Conservation (phyloP, 192 early-diverging fungal species). For the Allomyces javanicus region DNA sequence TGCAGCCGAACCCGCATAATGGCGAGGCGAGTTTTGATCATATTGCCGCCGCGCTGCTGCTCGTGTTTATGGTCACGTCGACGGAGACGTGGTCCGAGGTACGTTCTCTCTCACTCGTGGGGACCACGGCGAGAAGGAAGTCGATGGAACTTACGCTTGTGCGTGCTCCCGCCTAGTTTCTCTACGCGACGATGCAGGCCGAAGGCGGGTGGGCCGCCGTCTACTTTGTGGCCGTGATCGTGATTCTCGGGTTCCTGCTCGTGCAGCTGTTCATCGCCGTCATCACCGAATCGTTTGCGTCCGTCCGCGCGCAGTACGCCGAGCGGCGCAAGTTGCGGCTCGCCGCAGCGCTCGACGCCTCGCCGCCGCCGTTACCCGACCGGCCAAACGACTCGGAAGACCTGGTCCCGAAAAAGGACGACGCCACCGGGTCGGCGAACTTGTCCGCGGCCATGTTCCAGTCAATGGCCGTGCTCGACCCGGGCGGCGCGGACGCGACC, state of each 20-base stretch:
- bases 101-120: not conserved
- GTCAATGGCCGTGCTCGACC: no score
- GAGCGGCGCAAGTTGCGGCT: not conserved
- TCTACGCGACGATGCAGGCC: constrained; percentile 39
- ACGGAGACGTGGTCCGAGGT: constrained; percentile 9
- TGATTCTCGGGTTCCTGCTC: constrained; percentile 45
- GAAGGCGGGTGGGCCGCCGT: constrained; percentile 24
- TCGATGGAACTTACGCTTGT: not conserved
- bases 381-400: no score
- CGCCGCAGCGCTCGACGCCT: no score
- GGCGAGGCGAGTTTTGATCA: constrained; percentile 28
- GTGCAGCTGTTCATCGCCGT: constrained; percentile 45
- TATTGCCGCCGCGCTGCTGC: constrained; percentile 27
- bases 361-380: no score
- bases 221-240: constrained; percentile 31
- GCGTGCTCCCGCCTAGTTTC: constrained; percentile 16
- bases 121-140: not conserved
- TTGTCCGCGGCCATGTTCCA: no score
- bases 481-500: no score
- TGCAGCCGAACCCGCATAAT: constrained; percentile 9
- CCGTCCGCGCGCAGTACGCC: constrained; percentile 31
- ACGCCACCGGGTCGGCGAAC: no score
- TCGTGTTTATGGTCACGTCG: constrained; percentile 31
- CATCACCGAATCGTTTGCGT: constrained; percentile 42
- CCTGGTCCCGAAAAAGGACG: no score